These are phyloP conservation scores for Neonothopanus nambi DNA, from an alignment of 1,284 basidiomycete species.

Conservation along the genomic window DNA sequence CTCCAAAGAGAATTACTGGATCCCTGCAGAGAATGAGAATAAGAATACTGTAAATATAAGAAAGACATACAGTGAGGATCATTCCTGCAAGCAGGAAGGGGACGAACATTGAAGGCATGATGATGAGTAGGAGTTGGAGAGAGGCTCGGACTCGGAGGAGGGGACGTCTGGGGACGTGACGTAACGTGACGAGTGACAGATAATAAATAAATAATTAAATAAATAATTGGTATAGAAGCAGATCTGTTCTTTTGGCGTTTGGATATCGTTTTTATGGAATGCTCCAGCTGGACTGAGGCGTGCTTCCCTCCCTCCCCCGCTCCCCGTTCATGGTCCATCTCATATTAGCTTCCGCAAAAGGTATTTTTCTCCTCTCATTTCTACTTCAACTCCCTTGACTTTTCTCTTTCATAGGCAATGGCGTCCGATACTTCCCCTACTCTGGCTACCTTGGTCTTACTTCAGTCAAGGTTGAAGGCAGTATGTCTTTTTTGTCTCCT, in stretches of 20 bases:
- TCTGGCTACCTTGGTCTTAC: conserved; percentile 79
- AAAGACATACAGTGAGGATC: conserved; percentile 67
- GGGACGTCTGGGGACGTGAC: no score
- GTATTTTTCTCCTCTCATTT: conserved; percentile 23
- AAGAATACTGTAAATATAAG: neutral
- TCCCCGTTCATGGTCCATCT: conserved; percentile 59
- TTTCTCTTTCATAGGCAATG: conserved; percentile 39
- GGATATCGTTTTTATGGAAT: conserved; percentile 25
- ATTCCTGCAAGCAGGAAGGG: conserved; percentile 66
- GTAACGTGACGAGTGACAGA: conserved; percentile 19
- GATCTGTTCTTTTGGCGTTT: neutral
- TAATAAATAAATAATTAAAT: conserved; percentile 23
- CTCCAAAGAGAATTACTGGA: conserved; percentile 79
- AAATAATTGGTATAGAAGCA: conserved; percentile 1
- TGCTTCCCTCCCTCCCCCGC: conserved; percentile 24
- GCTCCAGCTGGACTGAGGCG: conserved; percentile 25
- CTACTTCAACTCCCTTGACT: conserved; percentile 14
- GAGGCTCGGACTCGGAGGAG: no score
- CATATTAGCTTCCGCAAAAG: conserved; percentile 55
- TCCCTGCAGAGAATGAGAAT: conserved; percentile 44
- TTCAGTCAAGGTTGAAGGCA: conserved; percentile 74
- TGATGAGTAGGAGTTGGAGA: conserved; percentile 12
- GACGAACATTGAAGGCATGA: conserved; percentile 52
- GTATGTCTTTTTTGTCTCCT: conserved; percentile 39
- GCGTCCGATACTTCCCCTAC: conserved; percentile 71